Percentiles rank a stretch among this genome's conserved stretches.
Conservation (phyloP, 1,139 yeast genomes). For the Yamadazyma taylorii region DNA sequence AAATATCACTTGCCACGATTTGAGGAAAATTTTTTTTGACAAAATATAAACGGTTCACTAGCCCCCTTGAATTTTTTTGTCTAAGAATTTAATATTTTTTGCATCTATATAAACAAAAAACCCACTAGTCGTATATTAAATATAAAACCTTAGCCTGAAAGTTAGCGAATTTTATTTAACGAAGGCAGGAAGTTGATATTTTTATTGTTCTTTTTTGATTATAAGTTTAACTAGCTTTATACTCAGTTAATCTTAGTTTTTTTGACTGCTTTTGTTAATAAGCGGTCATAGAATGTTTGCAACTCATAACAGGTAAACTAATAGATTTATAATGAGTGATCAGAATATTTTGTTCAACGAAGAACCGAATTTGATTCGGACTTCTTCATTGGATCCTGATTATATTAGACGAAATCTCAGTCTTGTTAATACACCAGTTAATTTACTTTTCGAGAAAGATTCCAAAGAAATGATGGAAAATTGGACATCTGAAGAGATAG, state of each 20-base stretch:
- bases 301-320: too few relatives aligned
- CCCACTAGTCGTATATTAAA: too few relatives aligned
- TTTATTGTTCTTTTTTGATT: too few relatives aligned
- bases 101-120: too few relatives aligned
- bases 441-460: constrained; percentile 18
- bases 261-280: too few relatives aligned
- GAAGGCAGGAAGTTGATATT: too few relatives aligned
- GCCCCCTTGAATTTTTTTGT: constrained; percentile 8
- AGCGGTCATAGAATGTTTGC: too few relatives aligned
- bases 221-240: too few relatives aligned
- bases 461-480: constrained; percentile 26
- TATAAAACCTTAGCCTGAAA: too few relatives aligned
- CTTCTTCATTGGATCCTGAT: constrained; percentile 21
- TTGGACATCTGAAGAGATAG: constrained; percentile 36
- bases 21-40: constrained; percentile 4
- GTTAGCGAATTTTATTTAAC: too few relatives aligned
- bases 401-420: constrained; percentile 18
- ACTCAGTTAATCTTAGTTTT: too few relatives aligned
- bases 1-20: constrained; percentile 12
- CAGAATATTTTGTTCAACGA: constrained; percentile 2
- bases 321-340: constrained; percentile 6
- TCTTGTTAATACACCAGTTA: constrained; percentile 21
- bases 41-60: constrained; percentile 4
- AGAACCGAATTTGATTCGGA: constrained; percentile 19
- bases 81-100: too few relatives aligned